Evolutionary conservation across 2,329 filamentous ascomycete genomes (phyloP).

Genomic region (Scleromitrula shiraiana): DNA sequence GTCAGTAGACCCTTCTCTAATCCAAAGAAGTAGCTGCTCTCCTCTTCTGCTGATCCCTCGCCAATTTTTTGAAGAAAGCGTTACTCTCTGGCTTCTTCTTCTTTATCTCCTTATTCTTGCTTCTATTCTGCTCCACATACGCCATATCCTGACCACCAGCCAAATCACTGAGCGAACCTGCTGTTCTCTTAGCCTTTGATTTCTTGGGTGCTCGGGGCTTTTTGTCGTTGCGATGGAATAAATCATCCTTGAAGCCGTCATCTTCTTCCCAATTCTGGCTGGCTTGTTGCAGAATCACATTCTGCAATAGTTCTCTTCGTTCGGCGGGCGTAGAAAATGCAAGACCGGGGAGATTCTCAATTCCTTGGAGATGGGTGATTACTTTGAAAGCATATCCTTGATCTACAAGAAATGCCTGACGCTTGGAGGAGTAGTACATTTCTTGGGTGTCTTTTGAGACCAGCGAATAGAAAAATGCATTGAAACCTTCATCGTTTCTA

Average conservation of each 20-base stretch:
- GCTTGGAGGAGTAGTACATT: slow-evolving; percentile 95
- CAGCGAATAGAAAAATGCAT: slow-evolving; percentile 96
- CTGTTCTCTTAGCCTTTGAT: slow-evolving; percentile 65
- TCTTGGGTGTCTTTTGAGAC: slow-evolving; percentile 97
- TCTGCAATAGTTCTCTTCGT: slow-evolving; percentile 76
- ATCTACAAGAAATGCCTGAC: slow-evolving; percentile 94
- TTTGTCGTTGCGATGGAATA: slow-evolving; percentile 45
- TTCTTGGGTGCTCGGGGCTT: slow-evolving; percentile 40
- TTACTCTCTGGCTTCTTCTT: slow-evolving; percentile 50
- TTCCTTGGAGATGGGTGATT: slow-evolving; percentile 88
- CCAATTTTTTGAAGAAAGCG: slow-evolving; percentile 58
- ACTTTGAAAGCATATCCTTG: slow-evolving; percentile 99
- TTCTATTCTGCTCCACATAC: slow-evolving; percentile 79
- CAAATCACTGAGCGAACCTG: slow-evolving; percentile 76
- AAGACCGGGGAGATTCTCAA: slow-evolving; percentile 74
- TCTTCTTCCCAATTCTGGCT: slow-evolving; percentile 46
- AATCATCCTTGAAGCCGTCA: slow-evolving; percentile 50
- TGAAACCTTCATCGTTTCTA: slow-evolving; percentile 95
- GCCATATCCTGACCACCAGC: slow-evolving; percentile 95
- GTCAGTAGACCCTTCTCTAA: neutral
- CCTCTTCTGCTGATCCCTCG: slow-evolving; percentile 51
- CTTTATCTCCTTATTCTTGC: slow-evolving; percentile 58
- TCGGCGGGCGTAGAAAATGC: slow-evolving; percentile 73
- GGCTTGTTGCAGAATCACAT: slow-evolving; percentile 66
- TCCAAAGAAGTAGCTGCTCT: slow-evolving; percentile 33